Evolutionary conservation across 495 filamentous ascomycete genomes (phyloP).

Genomic region (Terfezia boudieri): DNA sequence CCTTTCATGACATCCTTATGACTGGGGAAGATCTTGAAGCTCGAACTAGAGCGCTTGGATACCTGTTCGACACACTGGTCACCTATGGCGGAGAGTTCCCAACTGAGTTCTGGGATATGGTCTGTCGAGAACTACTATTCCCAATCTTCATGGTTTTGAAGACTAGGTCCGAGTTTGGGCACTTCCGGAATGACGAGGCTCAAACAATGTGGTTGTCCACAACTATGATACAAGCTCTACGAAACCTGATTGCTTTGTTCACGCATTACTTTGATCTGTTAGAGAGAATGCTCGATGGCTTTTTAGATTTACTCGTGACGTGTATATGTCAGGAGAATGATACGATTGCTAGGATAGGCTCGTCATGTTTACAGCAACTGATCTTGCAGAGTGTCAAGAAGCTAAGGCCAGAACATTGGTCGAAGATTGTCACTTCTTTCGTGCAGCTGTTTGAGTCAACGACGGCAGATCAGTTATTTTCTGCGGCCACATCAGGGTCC

Average conservation of each 20-base stretch:
- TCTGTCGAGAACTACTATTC: conserved; percentile 89
- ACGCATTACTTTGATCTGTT: conserved; percentile 93
- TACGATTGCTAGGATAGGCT: conserved; percentile 91
- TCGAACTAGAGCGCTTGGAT: conserved; percentile 76
- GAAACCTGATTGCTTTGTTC: conserved; percentile 96
- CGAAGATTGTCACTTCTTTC: conserved; percentile 80
- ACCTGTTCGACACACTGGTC: conserved; percentile 84
- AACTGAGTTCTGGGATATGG: conserved; percentile 88
- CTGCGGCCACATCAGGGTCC: conserved; percentile 34
- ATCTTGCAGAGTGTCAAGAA: conserved; percentile 90
- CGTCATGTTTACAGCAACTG: conserved; percentile 88
- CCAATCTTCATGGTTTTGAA: conserved; percentile 97
- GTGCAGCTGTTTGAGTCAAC: conserved; percentile 88
- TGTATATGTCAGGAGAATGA: conserved; percentile 99
- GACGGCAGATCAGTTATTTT: conserved; percentile 83
- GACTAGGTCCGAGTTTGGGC: conserved; percentile 85
- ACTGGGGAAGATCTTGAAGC: conserved; percentile 98
- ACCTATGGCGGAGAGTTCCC: conserved; percentile 82
- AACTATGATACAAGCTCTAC: conserved; percentile 94
- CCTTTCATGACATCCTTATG: conserved; percentile 98
- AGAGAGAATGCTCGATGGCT: conserved; percentile 90
- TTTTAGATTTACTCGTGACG: conserved; percentile 74
- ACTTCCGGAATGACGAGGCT: conserved; percentile 80
- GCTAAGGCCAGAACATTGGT: conserved; percentile 71
- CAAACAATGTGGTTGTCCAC: conserved; percentile 98